These are phyloP conservation scores for Clitopilus hobsonii DNA, from an alignment of 768 basidiomycete species.

Conservation along the genomic window DNA sequence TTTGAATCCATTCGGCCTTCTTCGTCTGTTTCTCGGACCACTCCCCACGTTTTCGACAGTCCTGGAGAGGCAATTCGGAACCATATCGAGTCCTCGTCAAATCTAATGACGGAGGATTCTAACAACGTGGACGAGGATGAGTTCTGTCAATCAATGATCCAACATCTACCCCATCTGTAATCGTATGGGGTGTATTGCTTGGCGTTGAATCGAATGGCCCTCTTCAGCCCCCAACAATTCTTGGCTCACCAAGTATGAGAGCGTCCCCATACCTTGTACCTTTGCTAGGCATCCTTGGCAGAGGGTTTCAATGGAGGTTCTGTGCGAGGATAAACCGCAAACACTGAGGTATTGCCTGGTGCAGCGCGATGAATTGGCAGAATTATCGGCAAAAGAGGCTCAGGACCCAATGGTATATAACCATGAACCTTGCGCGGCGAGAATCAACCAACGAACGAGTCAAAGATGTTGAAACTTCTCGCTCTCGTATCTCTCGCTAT, in stretches of 20 bases:
- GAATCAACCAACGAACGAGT: not conserved
- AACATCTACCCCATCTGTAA: not conserved
- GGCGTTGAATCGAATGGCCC: too few relatives aligned
- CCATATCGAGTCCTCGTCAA: not conserved
- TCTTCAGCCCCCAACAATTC: too few relatives aligned
- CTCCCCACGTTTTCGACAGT: not conserved
- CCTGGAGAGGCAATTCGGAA: not conserved
- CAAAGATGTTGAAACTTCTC: conserved; percentile 19
- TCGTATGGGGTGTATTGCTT: too few relatives aligned
- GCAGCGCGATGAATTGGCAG: not conserved
- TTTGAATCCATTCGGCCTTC: too few relatives aligned
- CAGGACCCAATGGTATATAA: too few relatives aligned
- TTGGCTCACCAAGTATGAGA: too few relatives aligned
- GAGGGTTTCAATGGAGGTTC: not conserved
- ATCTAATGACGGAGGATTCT: not conserved
- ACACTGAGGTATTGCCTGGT: not conserved
- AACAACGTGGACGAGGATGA: not conserved
- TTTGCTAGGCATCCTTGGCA: not conserved
- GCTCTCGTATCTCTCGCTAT: conserved; percentile 20
- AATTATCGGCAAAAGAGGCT: not conserved
- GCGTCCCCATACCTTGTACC: not conserved
- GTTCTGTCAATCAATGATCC: not conserved
- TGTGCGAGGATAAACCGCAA: not conserved
- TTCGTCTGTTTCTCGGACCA: not conserved
- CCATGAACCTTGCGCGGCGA: too few relatives aligned